phyloP scores from a whole-genome alignment of 2,329 filamentous ascomycete genomes.

The Microdochium bolleyi region DNA sequence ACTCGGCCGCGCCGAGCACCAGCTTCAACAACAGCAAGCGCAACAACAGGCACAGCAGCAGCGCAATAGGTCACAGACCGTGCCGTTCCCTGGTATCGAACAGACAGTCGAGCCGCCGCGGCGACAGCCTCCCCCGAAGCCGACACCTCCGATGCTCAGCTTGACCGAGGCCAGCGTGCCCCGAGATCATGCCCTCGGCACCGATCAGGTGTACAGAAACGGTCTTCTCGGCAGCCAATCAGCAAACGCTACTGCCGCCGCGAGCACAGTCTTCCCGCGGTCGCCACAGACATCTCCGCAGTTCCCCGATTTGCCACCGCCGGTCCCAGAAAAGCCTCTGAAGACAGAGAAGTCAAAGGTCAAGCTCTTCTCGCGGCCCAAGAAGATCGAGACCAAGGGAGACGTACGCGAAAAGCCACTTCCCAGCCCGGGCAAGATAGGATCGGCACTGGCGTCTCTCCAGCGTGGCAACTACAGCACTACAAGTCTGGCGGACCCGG shows the following conservation, averaged over 20 bases:
- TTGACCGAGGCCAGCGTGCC: slow-evolving; percentile 58
- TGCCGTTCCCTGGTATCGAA: slow-evolving; percentile 34
- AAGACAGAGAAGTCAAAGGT: slow-evolving; percentile 68
- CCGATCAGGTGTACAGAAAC: slow-evolving; percentile 45
- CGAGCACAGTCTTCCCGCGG: slow-evolving; percentile 65
- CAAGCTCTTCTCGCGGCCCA: slow-evolving; percentile 73
- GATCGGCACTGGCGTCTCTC: slow-evolving; percentile 56
- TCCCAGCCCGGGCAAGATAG: slow-evolving; percentile 66
- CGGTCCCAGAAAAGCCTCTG: slow-evolving; percentile 46
- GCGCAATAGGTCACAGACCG: slow-evolving; percentile 37
- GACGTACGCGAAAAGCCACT: slow-evolving; percentile 59
- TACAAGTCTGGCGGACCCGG: slow-evolving; percentile 59
- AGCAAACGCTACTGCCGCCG: slow-evolving; percentile 61
- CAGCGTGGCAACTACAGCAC: slow-evolving; percentile 64
- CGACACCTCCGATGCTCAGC: slow-evolving; percentile 53
- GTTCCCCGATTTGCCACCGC: slow-evolving; percentile 27
- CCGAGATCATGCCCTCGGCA: slow-evolving; percentile 41
- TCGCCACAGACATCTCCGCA: slow-evolving; percentile 48
- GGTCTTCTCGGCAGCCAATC: slow-evolving; percentile 52
- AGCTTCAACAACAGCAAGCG: slow-evolving; percentile 44
- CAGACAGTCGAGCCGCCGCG: not conserved
- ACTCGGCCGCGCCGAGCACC: slow-evolving; percentile 6
- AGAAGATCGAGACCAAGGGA: slow-evolving; percentile 65
- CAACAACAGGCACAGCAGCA: slow-evolving; percentile 13
- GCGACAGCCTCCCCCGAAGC: not conserved